Evolutionary conservation across 768 basidiomycete species (phyloP), one percentile per base, ranked within the genome.

Genomic region (Xerocomellus chrysenteron): DNA sequence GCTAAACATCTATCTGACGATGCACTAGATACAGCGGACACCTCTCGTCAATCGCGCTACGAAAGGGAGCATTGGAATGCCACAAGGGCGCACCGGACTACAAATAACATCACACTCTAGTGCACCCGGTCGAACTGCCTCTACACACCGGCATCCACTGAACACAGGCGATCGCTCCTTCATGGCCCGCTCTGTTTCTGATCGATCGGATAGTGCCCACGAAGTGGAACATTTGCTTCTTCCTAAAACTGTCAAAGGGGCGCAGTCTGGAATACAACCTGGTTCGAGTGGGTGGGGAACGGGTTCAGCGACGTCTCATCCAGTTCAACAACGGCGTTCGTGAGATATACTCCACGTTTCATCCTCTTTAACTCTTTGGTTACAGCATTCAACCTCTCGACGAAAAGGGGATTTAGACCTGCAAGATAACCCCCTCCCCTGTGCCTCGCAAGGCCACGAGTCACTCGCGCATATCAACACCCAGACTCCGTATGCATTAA

Each of bases 221-320:
- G 89, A 90, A 64, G 86, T 90, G n/a, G 88, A 91, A 65, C 80
- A 81, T 58, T 66, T 89, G 57, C 75, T 90, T 37, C 71, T 79
- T 44, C 65, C 68, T 54, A 62, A 62, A 58, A 30, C 50, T 41
- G 35, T 56, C 46, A 63, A 72, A 59, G 50, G 61, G 49, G 60
- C 56, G 30, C 56, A 53, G 36, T 49, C 58, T 52, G 61, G 56
- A 53, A 56, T 54, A 54, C 62, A 64, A 17, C 65, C 52, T 33
- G 60, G 60, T 44, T 61, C 73, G 47, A 68, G 68, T 24, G 77
- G 76, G 30, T 82, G 80, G 77, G 66, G 69, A 47, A 58, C 71
- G 5, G 64, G 59, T 33, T 60, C 63, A 61, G 37, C 64, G 51
- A 56, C 67, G 56, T 37, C 69, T 49, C 60, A 64, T 48, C 42